A percentile compares a stretch with the other conserved stretches of the same genome.
Evolutionary conservation across 2,329 filamentous ascomycete species (phyloP).

Genomic region (Venturiaceae sp.): DNA sequence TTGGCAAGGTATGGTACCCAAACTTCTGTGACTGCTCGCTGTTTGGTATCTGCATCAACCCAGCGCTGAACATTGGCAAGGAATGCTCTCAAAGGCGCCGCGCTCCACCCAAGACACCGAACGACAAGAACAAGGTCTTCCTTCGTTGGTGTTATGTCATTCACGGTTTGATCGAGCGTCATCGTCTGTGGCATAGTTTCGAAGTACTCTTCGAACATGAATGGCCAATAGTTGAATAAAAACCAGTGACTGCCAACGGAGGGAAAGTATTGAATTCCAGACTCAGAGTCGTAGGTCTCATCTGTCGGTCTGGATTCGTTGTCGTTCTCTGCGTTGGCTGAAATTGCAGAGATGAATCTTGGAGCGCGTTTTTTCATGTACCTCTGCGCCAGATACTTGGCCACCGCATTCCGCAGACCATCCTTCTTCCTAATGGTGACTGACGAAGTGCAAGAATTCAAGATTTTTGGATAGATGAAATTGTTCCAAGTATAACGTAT

Average conservation of each 20-base stretch:
- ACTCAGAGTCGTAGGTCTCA: not conserved
- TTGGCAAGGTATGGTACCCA: not conserved
- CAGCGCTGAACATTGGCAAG: not conserved
- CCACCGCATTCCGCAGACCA: not conserved
- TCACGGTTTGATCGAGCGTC: not conserved
- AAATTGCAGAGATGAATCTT: not conserved
- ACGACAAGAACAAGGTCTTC: not conserved
- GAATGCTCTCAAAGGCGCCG: not conserved
- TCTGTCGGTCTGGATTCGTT: not conserved
- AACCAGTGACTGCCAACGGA: not conserved
- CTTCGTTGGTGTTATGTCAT: not conserved
- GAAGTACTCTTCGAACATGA: not conserved
- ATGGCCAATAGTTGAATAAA: not conserved
- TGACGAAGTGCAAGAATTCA: not conserved
- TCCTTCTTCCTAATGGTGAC: not conserved
- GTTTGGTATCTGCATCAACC: not conserved
- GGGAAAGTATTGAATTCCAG: not conserved
- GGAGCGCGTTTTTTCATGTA: not conserved
- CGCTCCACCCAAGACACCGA: conserved; percentile 2
- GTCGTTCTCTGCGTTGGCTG: not conserved
- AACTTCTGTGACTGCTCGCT: not conserved
- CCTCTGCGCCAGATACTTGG: not conserved
- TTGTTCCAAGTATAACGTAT: not conserved
- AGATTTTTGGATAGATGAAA: not conserved
- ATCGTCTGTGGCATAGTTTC: not conserved